A percentile compares a stretch with the other conserved stretches of the same genome.
Conservation (phyloP, 1,139 yeast species). For the Candida dubliniensis region DNA sequence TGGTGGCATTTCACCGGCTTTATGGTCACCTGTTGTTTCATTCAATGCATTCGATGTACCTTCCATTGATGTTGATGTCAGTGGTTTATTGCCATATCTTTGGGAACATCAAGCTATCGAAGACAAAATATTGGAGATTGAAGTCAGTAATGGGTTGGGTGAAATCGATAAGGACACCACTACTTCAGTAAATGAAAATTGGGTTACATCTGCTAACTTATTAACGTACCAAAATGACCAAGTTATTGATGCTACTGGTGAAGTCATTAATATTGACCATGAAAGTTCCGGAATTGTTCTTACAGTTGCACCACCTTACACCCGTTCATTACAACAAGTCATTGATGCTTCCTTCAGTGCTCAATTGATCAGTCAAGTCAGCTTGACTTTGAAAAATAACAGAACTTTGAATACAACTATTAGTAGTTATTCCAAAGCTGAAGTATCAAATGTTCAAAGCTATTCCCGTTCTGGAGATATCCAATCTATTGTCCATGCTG, state of each 20-base stretch:
- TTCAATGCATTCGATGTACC: constrained; percentile 71
- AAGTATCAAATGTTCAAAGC: constrained; percentile 34
- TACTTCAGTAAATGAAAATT: constrained; percentile 52
- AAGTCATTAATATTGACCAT: constrained; percentile 26
- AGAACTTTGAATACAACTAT: constrained; percentile 27
- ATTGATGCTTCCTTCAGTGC: constrained; percentile 33
- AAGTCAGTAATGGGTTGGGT: constrained; percentile 59
- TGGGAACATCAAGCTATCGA: constrained; percentile 42
- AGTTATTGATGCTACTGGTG: constrained; percentile 42
- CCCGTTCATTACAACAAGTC: constrained; percentile 37
- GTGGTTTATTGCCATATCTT: constrained; percentile 62
- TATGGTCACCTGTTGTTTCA: constrained; percentile 80
- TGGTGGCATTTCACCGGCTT: constrained; percentile 75
- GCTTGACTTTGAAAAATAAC: constrained; percentile 37
- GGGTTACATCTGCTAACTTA: constrained; percentile 71
- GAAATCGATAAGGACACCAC: constrained; percentile 25
- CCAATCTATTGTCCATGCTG: constrained; percentile 33
- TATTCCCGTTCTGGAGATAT: constrained; percentile 29
- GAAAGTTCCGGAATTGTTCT: constrained; percentile 18
- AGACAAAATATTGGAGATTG: constrained; percentile 38
- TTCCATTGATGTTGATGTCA: constrained; percentile 62
- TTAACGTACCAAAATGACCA: constrained; percentile 57
- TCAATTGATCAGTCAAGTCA: constrained; percentile 29
- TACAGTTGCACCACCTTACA: constrained; percentile 29
- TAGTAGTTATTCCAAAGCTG: constrained; percentile 26